These are phyloP conservation scores for Apiotrichum gracile DNA, from an alignment of 1,284 basidiomycete genomes.

Conservation along the genomic window DNA sequence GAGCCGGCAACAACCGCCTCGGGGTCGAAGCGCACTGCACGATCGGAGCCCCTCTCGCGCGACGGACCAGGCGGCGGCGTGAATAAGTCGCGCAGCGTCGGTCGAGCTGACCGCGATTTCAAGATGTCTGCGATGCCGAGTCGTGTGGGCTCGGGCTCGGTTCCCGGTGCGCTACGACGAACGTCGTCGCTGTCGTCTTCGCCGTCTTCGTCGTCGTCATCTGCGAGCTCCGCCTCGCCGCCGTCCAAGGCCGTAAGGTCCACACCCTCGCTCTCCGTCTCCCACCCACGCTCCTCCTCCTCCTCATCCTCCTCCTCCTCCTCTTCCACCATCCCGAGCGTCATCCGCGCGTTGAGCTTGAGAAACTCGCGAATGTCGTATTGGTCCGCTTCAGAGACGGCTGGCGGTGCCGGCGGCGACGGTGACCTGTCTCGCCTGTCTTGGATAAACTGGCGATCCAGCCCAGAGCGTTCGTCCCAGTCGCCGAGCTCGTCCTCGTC, in stretches of 20 bases:
- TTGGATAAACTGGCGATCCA: constrained; percentile 21
- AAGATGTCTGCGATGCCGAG: no score
- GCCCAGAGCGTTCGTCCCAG: constrained; percentile 31
- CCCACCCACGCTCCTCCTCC: no score
- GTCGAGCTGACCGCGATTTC: neutral
- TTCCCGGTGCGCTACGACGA: no score
- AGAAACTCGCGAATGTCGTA: no score
- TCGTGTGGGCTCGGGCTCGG: neutral
- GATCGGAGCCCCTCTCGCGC: neutral
- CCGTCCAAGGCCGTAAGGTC: constrained; percentile 22
- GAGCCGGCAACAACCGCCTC: no score
- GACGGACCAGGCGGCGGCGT: neutral
- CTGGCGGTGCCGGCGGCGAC: no score
- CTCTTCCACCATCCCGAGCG: no score
- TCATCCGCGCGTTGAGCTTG: no score
- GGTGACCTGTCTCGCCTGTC: no score
- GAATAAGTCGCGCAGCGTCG: neutral
- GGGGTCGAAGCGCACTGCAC: neutral
- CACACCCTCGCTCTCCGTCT: no score
- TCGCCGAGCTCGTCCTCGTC: constrained; percentile 37
- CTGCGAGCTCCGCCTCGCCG: neutral
- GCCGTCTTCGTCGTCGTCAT: no score
- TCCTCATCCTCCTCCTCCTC: no score
- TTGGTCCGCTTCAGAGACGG: constrained; percentile 17
- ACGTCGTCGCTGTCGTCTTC: neutral